Evolutionary conservation across 805 yeast species (phyloP), one percentile per base, ranked within the genome.

Genomic region (Candida peoriensis): DNA sequence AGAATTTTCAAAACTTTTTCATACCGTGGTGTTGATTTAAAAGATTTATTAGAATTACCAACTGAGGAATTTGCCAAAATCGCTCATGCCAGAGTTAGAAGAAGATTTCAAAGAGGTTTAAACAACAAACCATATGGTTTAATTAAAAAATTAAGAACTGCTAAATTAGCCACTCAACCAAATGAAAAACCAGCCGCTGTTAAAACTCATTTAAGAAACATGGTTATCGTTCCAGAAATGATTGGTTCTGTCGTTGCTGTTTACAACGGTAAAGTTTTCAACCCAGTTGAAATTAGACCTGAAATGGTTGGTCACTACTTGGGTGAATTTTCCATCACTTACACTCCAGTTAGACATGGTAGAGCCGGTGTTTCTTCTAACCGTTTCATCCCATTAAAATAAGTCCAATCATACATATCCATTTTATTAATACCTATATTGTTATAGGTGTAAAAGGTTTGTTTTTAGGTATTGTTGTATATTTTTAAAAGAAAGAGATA

Each of bases 251-350:
- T 90, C 55, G 81, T 93, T 59, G 97, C 97, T 76, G 84, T 93
- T 60, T 93, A 93, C 96, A 93, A 93, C 81, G 99, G 99, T 77
- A 93, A 93, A 79, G 86, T 77, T 60, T 93, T 93, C 95, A 90
- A 90, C 95, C 84, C 81, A 61, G 96, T 93, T 70, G 99, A 93
- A 74, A 76, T 93, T 74, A 88, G 77, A 72, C 96, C 98, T 64
- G 99, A 93, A 79, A 93, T 93, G 98, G 89, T 90, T 68, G 97
- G 98, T 69, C 96, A 90, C 84, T 93, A 93, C 94, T 85, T 93
- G 63, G 99, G 97, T 77, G 99, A 93, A 79, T 93, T 93, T 87
- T 90, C 98, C 64, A 93, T 93, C 74, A 78, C 98, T 61, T 93
- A 93, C 81, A 85, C 95, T 72, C 98, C 99, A 68, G 97, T 90